Conservation (phyloP, 805 yeast genomes). For the Candida nanaspora region DNA sequence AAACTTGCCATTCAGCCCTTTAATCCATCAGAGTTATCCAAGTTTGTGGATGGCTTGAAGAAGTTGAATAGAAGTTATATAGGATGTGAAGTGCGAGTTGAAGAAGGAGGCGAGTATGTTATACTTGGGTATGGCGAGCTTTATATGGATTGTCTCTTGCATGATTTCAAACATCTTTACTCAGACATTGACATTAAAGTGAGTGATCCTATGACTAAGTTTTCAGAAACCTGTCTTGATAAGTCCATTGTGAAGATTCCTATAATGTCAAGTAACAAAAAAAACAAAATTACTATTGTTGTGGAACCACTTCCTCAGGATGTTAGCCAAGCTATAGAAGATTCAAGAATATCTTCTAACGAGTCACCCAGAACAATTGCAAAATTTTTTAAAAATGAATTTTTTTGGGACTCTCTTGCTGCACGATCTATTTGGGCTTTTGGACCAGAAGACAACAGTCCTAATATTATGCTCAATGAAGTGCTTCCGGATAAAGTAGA, state of each 20-base stretch:
- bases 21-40: conserved; percentile 71
- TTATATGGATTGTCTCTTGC: conserved; percentile 74
- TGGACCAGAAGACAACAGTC: conserved; percentile 48
- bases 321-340: conserved; percentile 50
- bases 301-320: conserved; percentile 66
- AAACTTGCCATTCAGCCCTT: conserved; percentile 81
- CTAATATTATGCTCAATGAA: conserved; percentile 61
- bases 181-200: conserved; percentile 67
- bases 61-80: conserved; percentile 56
- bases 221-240: conserved; percentile 69
- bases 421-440: conserved; percentile 79
- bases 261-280: conserved; percentile 46
- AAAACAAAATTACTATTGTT: conserved; percentile 55
- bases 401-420: conserved; percentile 78
- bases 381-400: conserved; percentile 45
- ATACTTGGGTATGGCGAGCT: conserved; percentile 82
- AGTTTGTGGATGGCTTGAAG: conserved; percentile 62
- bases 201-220: conserved; percentile 76
- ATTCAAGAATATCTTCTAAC: conserved; percentile 28
- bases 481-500: conserved; percentile 68
- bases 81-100: conserved; percentile 62
- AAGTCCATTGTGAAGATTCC: conserved; percentile 64
- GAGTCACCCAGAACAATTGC: conserved; percentile 38
- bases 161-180: conserved; percentile 62
- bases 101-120: conserved; percentile 84